phyloP scores from a whole-genome alignment of 2,329 filamentous ascomycete species.

The Cryphonectria radicalis region DNA sequence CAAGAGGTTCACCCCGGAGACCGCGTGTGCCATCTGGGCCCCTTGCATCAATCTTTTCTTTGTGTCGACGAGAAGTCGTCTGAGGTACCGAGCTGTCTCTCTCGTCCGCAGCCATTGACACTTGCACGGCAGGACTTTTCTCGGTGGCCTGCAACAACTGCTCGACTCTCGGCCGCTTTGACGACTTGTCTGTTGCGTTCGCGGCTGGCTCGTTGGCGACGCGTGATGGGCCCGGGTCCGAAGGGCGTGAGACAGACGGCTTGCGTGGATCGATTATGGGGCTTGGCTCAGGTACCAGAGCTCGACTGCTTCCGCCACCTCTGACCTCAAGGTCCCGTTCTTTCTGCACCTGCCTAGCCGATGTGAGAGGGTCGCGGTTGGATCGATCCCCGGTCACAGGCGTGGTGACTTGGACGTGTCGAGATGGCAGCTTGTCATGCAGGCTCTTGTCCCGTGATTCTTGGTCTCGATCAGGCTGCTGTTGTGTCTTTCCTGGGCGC shows the following conservation, averaged over 20 bases:
- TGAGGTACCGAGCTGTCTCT: not conserved
- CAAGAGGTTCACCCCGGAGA: not conserved
- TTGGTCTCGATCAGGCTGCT: not conserved
- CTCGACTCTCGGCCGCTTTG: not conserved
- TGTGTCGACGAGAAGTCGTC: not conserved
- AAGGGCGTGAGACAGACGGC: not conserved
- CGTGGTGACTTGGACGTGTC: not conserved
- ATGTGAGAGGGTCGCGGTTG: not conserved
- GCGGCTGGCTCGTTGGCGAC: not conserved
- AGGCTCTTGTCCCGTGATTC: not conserved
- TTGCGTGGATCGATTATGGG: not conserved
- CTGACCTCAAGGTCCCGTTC: not conserved
- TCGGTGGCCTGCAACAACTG: not conserved
- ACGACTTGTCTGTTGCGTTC: not conserved
- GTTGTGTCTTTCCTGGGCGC: not conserved
- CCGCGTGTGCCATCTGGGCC: not conserved
- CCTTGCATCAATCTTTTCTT: not conserved
- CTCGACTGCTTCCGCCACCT: not conserved
- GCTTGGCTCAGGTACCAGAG: not conserved
- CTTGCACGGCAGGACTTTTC: not conserved
- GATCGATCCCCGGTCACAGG: not conserved
- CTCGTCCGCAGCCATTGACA: not conserved
- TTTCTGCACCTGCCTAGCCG: not conserved
- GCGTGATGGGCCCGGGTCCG: not conserved
- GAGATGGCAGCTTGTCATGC: not conserved